Conservation (phyloP, 192 early-diverging fungal genomes). For the Tieghemiomyces parasiticus region DNA sequence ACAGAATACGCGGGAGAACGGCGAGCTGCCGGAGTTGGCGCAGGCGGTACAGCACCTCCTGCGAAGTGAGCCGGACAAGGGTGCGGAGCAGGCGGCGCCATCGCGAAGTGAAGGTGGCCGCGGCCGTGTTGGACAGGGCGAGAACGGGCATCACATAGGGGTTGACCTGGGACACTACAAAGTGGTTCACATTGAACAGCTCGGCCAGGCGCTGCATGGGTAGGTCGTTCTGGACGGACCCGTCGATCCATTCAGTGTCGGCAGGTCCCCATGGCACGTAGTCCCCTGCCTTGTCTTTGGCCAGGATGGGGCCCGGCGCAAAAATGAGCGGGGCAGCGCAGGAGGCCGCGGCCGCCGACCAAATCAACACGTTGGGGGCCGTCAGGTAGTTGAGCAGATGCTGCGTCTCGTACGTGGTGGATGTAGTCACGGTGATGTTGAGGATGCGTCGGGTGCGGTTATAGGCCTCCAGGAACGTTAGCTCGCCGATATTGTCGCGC, state of each 20-base stretch:
- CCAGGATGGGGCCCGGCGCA: slow-evolving; percentile 65
- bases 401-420: slow-evolving; percentile 16
- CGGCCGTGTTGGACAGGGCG: slow-evolving; percentile 56
- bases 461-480: slow-evolving; percentile 89
- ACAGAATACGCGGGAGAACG: slow-evolving; percentile 57
- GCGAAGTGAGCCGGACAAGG: slow-evolving; percentile 62
- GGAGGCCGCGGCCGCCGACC: slow-evolving; percentile 77
- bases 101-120: slow-evolving; percentile 26
- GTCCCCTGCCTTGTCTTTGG: slow-evolving; percentile 48
- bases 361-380: slow-evolving; percentile 69
- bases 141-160: slow-evolving; percentile 82
- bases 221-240: slow-evolving; percentile 66
- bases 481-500: slow-evolving; percentile 28
- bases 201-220: slow-evolving; percentile 60
- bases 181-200: slow-evolving; percentile 74
- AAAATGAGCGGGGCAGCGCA: slow-evolving; percentile 74
- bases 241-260: slow-evolving; percentile 72
- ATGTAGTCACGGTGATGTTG: slow-evolving; percentile 66
- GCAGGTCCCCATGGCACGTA: slow-evolving; percentile 45
- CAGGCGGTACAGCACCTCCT: slow-evolving; percentile 79
- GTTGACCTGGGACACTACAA: slow-evolving; percentile 76
- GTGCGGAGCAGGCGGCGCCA: slow-evolving; percentile 35
- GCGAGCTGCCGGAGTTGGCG: slow-evolving; percentile 65
- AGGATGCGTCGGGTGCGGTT: slow-evolving; percentile 75
- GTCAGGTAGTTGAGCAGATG: slow-evolving; percentile 86